Evolutionary conservation across 2,329 filamentous ascomycete genomes (phyloP).

Genomic region (Penicillium brevicompactum): DNA sequence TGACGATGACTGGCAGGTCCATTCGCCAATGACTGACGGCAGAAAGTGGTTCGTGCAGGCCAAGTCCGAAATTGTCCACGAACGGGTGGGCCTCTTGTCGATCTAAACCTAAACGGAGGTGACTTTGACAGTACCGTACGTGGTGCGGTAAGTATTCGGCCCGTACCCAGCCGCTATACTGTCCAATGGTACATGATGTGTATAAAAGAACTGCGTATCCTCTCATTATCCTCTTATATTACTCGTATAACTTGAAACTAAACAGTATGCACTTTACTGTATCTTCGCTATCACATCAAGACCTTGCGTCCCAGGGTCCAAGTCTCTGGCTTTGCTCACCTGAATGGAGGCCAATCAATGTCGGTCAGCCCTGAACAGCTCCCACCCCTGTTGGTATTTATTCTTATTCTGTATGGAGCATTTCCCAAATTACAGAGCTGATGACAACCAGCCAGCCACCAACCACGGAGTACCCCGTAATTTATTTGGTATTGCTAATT

Average conservation of each 20-base stretch:
- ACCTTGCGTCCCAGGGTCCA: constrained; percentile 6
- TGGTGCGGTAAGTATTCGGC: background rate
- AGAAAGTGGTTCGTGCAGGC: constrained; percentile 17
- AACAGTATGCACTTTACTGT: background rate
- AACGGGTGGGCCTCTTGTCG: constrained; percentile 25
- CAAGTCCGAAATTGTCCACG: constrained; percentile 15
- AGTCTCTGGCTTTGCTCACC: background rate
- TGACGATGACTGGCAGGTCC: constrained; percentile 18
- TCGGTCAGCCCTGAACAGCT: background rate
- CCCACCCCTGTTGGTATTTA: no score
- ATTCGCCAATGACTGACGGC: constrained; percentile 13
- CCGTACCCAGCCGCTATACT: background rate
- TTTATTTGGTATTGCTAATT: constrained; percentile 3
- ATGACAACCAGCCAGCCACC: constrained; percentile 16
- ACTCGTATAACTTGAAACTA: background rate
- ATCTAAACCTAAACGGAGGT: constrained; percentile 9
- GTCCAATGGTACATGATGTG: no score
- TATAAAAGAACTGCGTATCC: no score
- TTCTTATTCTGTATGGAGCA: no score
- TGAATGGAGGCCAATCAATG: background rate
- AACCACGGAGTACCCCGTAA: background rate
- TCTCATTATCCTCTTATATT: background rate
- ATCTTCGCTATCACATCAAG: background rate
- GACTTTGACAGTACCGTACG: no score
- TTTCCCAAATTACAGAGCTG: no score